Conservation (phyloP, 768 basidiomycete species). For the Russula emetica region DNA sequence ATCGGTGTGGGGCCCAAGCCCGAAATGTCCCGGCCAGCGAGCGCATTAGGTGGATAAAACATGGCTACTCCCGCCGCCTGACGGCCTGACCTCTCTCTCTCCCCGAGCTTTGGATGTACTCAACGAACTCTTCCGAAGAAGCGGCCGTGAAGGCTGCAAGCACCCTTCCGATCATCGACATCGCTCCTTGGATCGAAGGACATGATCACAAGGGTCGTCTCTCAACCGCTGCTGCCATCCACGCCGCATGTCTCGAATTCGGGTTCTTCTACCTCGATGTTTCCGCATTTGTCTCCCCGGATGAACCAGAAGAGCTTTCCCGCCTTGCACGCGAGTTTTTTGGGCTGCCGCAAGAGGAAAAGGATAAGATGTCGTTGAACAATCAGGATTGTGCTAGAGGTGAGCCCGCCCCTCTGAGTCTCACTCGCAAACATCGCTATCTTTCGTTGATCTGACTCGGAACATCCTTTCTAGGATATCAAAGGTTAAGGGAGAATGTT, state of each 20-base stretch:
- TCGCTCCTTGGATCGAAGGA: conserved; percentile 56
- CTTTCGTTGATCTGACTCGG: conserved; percentile 4
- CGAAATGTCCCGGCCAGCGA: neutral
- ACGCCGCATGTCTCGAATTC: conserved; percentile 67
- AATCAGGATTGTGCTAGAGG: conserved; percentile 76
- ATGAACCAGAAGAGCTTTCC: conserved; percentile 62
- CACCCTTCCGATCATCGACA: conserved; percentile 65
- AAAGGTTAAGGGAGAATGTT: conserved; percentile 75
- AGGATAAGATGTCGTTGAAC: conserved; percentile 64
- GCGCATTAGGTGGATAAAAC: too few species aligned
- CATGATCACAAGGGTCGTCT: conserved; percentile 40
- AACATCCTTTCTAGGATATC: conserved; percentile 60
- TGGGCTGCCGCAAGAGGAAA: conserved; percentile 49
- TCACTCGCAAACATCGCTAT: too few species aligned
- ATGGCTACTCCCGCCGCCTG: too few species aligned
- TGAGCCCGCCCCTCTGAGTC: conserved; percentile 34
- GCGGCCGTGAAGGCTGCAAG: conserved; percentile 14
- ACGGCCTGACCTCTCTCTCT: neutral
- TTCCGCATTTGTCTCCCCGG: conserved; percentile 48
- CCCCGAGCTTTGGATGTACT: neutral
- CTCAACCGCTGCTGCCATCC: conserved; percentile 53
- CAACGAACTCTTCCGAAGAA: neutral
- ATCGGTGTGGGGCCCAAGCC: too few species aligned
- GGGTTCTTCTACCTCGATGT: conserved; percentile 91
- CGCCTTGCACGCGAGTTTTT: conserved; percentile 72